Conservation (phyloP, 2,329 filamentous ascomycete genomes). For the Microsporum ferrugineum region DNA sequence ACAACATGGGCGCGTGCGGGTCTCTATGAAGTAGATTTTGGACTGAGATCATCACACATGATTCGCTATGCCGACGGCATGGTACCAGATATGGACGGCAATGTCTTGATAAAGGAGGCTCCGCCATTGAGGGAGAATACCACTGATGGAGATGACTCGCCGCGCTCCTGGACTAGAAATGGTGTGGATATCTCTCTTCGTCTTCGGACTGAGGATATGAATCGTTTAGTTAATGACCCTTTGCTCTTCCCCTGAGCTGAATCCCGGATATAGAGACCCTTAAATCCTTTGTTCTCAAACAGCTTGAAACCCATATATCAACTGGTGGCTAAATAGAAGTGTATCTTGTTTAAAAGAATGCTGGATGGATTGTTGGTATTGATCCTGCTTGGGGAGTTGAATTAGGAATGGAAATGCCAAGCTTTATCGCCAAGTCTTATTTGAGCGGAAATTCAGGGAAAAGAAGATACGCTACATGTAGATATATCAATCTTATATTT, state of each 20-base stretch:
- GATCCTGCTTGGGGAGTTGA: too few relatives aligned
- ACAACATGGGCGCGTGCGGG: slow-evolving; percentile 37
- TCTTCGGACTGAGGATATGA: not conserved
- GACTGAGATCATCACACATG: not conserved
- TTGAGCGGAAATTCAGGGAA: not conserved
- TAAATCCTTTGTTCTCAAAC: too few relatives aligned
- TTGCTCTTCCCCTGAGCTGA: not conserved
- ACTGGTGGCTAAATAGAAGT: too few relatives aligned
- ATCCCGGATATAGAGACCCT: too few relatives aligned
- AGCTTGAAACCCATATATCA: too few relatives aligned
- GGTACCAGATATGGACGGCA: not conserved
- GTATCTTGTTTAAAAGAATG: too few relatives aligned
- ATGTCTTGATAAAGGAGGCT: not conserved
- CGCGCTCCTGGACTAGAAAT: not conserved
- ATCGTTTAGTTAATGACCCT: not conserved
- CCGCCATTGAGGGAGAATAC: not conserved
- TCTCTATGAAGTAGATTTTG: slow-evolving; percentile 25
- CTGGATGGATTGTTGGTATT: too few relatives aligned
- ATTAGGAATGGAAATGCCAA: not conserved
- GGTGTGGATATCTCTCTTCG: not conserved
- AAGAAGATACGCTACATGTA: not conserved
- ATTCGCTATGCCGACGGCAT: not conserved
- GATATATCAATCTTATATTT: not conserved
- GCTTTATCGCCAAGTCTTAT: not conserved
- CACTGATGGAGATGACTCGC: not conserved